A percentile compares a stretch with the other conserved stretches of the same genome.
Conservation (phyloP, 164 flowering plant genomes). For the Amborella trichopoda region DNA sequence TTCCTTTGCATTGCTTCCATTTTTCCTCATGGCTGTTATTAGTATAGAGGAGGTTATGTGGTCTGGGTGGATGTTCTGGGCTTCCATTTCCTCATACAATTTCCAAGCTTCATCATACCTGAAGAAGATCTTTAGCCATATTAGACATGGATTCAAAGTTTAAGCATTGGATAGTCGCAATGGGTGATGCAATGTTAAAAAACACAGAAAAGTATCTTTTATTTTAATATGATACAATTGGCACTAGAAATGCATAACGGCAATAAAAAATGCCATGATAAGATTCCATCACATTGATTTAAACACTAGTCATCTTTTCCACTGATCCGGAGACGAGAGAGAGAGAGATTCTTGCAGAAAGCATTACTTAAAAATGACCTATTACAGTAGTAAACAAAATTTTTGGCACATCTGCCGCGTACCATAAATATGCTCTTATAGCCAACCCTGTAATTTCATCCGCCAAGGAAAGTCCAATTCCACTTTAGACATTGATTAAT, state of each 20-base stretch:
- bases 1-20: constrained; percentile 71
- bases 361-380: no score
- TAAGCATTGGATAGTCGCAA: background rate
- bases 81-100: constrained; percentile 57
- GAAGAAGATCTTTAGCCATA: constrained; percentile 1
- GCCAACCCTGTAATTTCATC: no score
- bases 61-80: constrained; percentile 51
- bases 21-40: constrained; percentile 71
- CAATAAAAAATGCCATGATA: background rate
- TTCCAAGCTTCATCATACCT: constrained; percentile 81
- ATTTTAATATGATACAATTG: background rate
- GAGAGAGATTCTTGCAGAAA: no score
- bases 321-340: no score
- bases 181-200: background rate
- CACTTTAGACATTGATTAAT: no score
- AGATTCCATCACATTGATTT: background rate
- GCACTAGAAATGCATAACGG: background rate
- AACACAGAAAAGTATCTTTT: background rate
- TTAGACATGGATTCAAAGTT: background rate
- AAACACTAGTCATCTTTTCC: background rate
- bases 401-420: no score
- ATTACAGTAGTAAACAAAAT: no score
- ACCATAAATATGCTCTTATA: no score
- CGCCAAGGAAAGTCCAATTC: no score
- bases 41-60: constrained; percentile 74